Evolutionary conservation across 768 basidiomycete species (phyloP), one percentile per base, ranked within the genome.

Genomic region (Serpula lacrymans): DNA sequence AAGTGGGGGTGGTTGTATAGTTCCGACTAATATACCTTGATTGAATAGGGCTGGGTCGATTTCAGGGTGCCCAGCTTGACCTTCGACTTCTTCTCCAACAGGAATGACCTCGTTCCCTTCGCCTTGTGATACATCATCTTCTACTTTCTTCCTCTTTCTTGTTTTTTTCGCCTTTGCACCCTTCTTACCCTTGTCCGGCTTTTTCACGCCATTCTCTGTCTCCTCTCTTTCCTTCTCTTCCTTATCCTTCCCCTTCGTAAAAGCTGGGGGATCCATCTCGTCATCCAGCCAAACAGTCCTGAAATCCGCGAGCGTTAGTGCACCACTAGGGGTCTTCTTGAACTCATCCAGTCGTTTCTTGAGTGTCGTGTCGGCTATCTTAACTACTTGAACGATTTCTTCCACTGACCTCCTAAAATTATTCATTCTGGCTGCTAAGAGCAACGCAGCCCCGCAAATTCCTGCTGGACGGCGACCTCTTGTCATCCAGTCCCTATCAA

Each of bases 341-440:
- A 99, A 99, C 66, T 99, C 96, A 18, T 93, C 88, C 12, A 99
- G 68, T 13, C 96, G 79, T 62, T 95, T 97, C 66, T 84, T 82
- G 30, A 99, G 65, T 3, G 96, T 99, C 9, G 82, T 84, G 54
- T 97, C 93, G n/a, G 93, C 91, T 50, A 97, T 96, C 67, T 98
- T 99, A 50, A 98, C 96, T 12, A 99, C 93, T 58, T 99, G 96
- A 14, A 97, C 93, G 34, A 99, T 88, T 63, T 99, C 96, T 57
- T 94, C 88, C 9, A 97, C 75, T 18, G 85, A 89, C 33, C 96
- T 72, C 30, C 94, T 72, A 56, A 95, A 98, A 62, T 96, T 96
- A 67, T 95, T 97, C 96, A 99, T 98, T 18, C 96, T 82, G 23
- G 93, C 96, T 0, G 96, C 96, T 12, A 99, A 78, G 28, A 98